Percentiles rank a stretch among this genome's conserved stretches.
These are phyloP conservation scores for Gloeopeniophorella convolvens DNA, from an alignment of 768 basidiomycete genomes.

Conservation along the genomic window DNA sequence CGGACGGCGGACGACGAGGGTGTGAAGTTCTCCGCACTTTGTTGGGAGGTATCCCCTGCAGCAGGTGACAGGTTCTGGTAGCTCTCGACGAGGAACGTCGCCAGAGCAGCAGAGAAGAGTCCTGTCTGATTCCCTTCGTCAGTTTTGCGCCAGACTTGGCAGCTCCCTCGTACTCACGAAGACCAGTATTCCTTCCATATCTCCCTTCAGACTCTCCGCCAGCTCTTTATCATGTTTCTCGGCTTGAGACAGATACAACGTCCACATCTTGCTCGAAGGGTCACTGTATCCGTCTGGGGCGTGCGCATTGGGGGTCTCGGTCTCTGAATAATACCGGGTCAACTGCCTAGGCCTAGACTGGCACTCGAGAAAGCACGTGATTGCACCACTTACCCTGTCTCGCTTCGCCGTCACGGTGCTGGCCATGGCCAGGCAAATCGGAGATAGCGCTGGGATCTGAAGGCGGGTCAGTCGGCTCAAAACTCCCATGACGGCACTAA, in stretches of 20 bases:
- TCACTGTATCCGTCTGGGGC: neutral
- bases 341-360: no score
- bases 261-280: neutral
- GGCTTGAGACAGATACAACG: constrained; percentile 3
- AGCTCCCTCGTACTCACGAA: no score
- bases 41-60: neutral
- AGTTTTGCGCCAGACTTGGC: no score
- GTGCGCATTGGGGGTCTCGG: no score
- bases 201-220: constrained; percentile 2
- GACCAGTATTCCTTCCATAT: constrained; percentile 1
- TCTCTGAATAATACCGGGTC: no score
- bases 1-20: neutral
- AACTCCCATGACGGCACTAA: no score
- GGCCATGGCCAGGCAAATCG: no score
- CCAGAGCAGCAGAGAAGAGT: constrained; percentile 10
- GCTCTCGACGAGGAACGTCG: constrained; percentile 5
- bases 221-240: constrained; percentile 1
- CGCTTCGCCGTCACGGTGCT: no score
- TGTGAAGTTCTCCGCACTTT: neutral
- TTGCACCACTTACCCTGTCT: no score
- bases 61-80: constrained; percentile 2
- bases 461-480: no score
- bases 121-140: neutral
- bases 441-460: no score
- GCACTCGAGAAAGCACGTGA: no score